Base-by-base conservation (phyloP, 768 basidiomycete genomes). In the Peribolospora kevripleyi region DNA sequence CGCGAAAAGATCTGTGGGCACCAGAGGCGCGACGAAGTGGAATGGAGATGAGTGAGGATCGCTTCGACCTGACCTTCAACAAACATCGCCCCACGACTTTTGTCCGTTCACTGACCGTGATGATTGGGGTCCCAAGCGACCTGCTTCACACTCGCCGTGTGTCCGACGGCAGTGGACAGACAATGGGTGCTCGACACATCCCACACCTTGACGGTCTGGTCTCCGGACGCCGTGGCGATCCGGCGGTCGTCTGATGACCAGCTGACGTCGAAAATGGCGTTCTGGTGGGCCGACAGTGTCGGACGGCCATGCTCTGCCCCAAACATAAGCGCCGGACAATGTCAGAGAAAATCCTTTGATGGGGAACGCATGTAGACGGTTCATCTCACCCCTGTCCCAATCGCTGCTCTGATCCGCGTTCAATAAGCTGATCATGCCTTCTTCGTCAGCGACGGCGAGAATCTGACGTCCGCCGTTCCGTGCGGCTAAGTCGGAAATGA, bases 261-360 rank as follows among this genome's bases (percentile, higher is more conserved):
- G 6, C 39, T n/a, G 9, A 66, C 8, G 55, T 66, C 64, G 54
- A 65, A 66, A 37, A 66, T 57, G n/a, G 65, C 64, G 52, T 65
- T 66, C 37, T 60, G 51, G 53, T 66, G 65, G 3, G 62, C 57
- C 7, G 54, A 25, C 25, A 25, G 25, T 25, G 25, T 25, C 25
- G 25, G 25, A 25, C 25, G 25, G 25, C 25, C 25, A 25, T 25
- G 25, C 25, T 25, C 25, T 25, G 25, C 25, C 25, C 25, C 25
- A 25, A 25, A 25, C 25, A 25, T 25, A 25, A 25, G 25, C 25
- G 25, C 25, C 25, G 25, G 25, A 25, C 25, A 25, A 25, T 25
- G 25, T 25, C 25, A 25, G 25, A 25, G 25, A 25, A 25, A 25
- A 25, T 25, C 25, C 25, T 25, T 25, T 25, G 25, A 25, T 25